Conservation (phyloP, 2,329 filamentous ascomycete genomes). For the Xylaria sp. region DNA sequence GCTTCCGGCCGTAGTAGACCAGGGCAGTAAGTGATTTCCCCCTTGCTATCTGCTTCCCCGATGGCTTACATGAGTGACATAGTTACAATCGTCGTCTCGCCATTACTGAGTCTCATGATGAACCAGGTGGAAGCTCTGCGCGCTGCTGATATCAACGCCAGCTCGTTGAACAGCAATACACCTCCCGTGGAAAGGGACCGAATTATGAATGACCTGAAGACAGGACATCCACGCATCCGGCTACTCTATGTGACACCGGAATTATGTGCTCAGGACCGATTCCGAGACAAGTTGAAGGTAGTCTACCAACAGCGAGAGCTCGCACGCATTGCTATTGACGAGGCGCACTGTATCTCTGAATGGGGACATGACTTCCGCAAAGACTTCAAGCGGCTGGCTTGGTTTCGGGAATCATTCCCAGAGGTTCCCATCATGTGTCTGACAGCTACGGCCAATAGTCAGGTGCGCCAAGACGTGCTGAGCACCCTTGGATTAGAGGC, state of each 20-base stretch:
- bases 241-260: conserved; percentile 95
- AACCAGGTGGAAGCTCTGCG: conserved; percentile 87
- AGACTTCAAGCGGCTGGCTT: conserved; percentile 83
- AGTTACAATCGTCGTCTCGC: conserved; percentile 75
- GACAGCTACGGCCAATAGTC: conserved; percentile 84
- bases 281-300: conserved; percentile 72
- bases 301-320: conserved; percentile 82
- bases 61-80: conserved; percentile 10
- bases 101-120: conserved; percentile 88
- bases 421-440: conserved; percentile 89
- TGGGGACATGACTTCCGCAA: conserved; percentile 98
- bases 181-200: conserved; percentile 62
- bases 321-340: conserved; percentile 86
- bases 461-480: conserved; percentile 82
- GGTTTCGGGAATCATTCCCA: conserved; percentile 81
- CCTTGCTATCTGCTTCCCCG: background rate
- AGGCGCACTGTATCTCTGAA: conserved; percentile 96
- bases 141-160: conserved; percentile 74
- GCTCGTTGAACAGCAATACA: conserved; percentile 86
- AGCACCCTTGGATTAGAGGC: conserved; percentile 69
- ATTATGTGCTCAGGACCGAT: conserved; percentile 75
- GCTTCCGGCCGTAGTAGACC: conserved; percentile 83
- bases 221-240: conserved; percentile 80
- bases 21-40: conserved; percentile 67
- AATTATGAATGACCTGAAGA: conserved; percentile 81